Evolutionary conservation across 805 yeast genomes (phyloP).

Genomic region (Ogataea allantospora): DNA sequence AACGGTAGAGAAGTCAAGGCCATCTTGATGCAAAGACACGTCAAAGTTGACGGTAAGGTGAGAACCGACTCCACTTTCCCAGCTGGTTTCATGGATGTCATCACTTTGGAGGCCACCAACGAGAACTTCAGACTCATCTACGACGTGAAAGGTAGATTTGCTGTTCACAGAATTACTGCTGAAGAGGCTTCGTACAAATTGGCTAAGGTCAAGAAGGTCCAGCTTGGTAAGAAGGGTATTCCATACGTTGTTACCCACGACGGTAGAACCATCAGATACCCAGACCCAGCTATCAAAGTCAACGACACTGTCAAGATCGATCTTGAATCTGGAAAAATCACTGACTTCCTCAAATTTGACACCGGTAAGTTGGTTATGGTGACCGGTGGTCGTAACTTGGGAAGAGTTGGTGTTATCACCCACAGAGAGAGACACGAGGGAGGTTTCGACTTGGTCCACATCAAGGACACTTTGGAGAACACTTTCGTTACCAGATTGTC

Average conservation of each 20-base stretch:
- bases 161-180: conserved; percentile 98
- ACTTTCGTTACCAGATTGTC: conserved; percentile 90
- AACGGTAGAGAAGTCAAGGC: conserved; percentile 99
- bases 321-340: conserved; percentile 92
- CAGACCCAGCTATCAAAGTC: conserved; percentile 94
- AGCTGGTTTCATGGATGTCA: conserved; percentile 99
- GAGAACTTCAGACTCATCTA: conserved; percentile 99
- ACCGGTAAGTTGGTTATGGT: conserved; percentile 89
- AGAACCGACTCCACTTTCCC: conserved; percentile 99
- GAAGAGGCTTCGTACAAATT: conserved; percentile 98
- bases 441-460: conserved; percentile 96
- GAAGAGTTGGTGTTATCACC: conserved; percentile 92
- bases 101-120: conserved; percentile 95
- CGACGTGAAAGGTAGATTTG: conserved; percentile 98
- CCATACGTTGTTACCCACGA: conserved; percentile 99
- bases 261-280: conserved; percentile 99
- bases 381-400: conserved; percentile 98
- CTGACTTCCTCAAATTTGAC: conserved; percentile 86
- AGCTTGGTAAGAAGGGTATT: conserved; percentile 96
- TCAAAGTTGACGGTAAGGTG: conserved; percentile 98
- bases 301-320: conserved; percentile 98
- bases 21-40: conserved; percentile 96
- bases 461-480: conserved; percentile 93
- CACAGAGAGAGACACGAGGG: conserved; percentile 98
- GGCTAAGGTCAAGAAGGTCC: conserved; percentile 97